These are phyloP conservation scores for Cardamine chenopodiifolia DNA, from an alignment of 345 rosid genomes.

Conservation along the genomic window DNA sequence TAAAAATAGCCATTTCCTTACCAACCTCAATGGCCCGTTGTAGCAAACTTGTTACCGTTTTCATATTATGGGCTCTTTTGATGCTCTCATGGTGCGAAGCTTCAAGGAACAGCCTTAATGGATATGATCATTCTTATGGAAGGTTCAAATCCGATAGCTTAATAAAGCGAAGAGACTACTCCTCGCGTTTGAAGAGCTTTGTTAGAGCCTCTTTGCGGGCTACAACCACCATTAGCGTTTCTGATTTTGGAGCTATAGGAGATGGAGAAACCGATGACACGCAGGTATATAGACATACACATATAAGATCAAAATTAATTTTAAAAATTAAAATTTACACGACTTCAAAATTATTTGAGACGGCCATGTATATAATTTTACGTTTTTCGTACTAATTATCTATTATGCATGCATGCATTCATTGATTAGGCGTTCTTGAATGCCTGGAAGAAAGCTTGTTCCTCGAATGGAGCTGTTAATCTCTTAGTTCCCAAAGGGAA, in stretches of 20 bases:
- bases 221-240: constrained; percentile 43
- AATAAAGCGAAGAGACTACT: constrained; percentile 32
- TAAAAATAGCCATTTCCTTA: neutral
- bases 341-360: neutral
- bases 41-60: constrained; percentile 18
- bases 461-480: constrained; percentile 46
- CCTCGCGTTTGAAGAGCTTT: constrained; percentile 11
- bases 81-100: constrained; percentile 32
- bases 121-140: constrained; percentile 35
- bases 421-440: constrained; percentile 60
- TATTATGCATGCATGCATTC: constrained; percentile 30
- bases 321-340: neutral
- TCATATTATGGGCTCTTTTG: constrained; percentile 14
- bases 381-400: constrained; percentile 17
- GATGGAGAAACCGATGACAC: constrained; percentile 62
- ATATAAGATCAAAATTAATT: neutral
- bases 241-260: constrained; percentile 62
- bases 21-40: constrained; percentile 35
- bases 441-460: constrained; percentile 83
- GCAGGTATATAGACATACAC: constrained; percentile 45
- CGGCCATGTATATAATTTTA: neutral
- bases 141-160: constrained; percentile 29
- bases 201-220: constrained; percentile 16
- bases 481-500: constrained; percentile 57
- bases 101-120: constrained; percentile 29